Conservation (phyloP, 2,329 filamentous ascomycete species). For the Phaeoacremonium minimum region DNA sequence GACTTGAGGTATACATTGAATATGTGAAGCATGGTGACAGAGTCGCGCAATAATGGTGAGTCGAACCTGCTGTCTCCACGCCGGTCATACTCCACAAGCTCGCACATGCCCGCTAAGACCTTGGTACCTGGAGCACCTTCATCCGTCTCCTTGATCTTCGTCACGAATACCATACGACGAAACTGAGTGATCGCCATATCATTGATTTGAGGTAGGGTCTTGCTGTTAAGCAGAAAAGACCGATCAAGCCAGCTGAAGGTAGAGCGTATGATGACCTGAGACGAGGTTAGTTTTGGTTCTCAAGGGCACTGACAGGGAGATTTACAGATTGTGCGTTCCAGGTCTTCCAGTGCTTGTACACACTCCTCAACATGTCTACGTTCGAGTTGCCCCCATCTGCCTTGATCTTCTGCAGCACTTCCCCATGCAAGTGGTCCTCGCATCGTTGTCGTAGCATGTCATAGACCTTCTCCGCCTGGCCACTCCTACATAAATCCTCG, state of each 20-base stretch:
- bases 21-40: constrained; percentile 80
- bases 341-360: constrained; percentile 60
- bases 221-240: constrained; percentile 75
- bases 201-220: constrained; percentile 67
- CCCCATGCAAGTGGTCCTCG: constrained; percentile 60
- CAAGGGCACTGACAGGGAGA: constrained; percentile 5
- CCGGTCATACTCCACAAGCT: constrained; percentile 71
- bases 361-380: constrained; percentile 57
- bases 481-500: constrained; percentile 84
- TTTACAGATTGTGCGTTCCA: constrained; percentile 77
- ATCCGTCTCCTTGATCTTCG: constrained; percentile 12
- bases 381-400: constrained; percentile 46
- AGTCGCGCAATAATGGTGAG: constrained; percentile 62
- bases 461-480: constrained; percentile 65
- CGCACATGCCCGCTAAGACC: constrained; percentile 60
- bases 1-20: constrained; percentile 72
- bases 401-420: constrained; percentile 52
- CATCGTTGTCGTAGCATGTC: constrained; percentile 62
- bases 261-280: constrained; percentile 70
- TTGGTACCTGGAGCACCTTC: constrained; percentile 25
- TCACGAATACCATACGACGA: constrained; percentile 50
- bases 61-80: constrained; percentile 53
- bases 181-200: constrained; percentile 79
- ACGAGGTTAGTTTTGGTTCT: constrained; percentile 4
- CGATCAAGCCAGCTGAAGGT: constrained; percentile 94